Percentiles rank a stretch among this genome's conserved stretches.
phyloP scores from a whole-genome alignment of 306 rosid species.

The Cucurbita ficifolia region DNA sequence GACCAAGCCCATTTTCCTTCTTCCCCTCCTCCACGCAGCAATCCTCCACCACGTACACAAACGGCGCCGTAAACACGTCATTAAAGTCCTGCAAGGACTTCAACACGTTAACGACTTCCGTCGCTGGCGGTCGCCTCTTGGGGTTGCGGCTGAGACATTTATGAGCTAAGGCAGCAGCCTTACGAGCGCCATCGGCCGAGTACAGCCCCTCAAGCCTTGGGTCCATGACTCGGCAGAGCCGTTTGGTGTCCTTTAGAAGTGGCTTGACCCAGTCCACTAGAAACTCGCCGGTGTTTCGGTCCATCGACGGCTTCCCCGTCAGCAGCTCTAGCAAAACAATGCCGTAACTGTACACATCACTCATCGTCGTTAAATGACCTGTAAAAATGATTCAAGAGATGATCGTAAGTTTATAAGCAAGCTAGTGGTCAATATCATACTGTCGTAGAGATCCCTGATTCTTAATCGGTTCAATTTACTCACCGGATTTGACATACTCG shows the following conservation, averaged over 20 bases:
- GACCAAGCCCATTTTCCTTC: not conserved
- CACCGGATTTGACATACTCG: constrained; percentile 63
- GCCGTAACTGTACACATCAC: constrained; percentile 79
- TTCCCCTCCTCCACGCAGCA: not conserved
- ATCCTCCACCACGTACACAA: constrained; percentile 47
- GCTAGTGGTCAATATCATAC: too few relatives aligned
- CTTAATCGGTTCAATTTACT: not conserved
- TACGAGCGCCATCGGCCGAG: constrained; percentile 56
- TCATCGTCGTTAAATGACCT: constrained; percentile 71
- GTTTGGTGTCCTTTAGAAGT: constrained; percentile 42
- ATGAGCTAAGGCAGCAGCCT: constrained; percentile 76
- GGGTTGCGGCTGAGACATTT: constrained; percentile 59
- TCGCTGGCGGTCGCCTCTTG: constrained; percentile 44
- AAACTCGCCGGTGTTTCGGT: constrained; percentile 21
- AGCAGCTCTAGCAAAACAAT: constrained; percentile 69
- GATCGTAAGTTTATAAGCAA: not conserved
- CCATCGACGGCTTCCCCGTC: constrained; percentile 58
- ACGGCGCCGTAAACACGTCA: constrained; percentile 36
- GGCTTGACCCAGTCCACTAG: constrained; percentile 87
- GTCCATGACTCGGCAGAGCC: constrained; percentile 61
- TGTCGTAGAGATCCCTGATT: too few relatives aligned
- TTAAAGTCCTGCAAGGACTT: constrained; percentile 47
- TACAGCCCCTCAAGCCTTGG: constrained; percentile 69
- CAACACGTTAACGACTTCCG: constrained; percentile 38
- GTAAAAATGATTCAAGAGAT: not conserved